These are phyloP conservation scores for Monascus ruber DNA, from an alignment of 2,329 filamentous ascomycete species.

Conservation along the genomic window DNA sequence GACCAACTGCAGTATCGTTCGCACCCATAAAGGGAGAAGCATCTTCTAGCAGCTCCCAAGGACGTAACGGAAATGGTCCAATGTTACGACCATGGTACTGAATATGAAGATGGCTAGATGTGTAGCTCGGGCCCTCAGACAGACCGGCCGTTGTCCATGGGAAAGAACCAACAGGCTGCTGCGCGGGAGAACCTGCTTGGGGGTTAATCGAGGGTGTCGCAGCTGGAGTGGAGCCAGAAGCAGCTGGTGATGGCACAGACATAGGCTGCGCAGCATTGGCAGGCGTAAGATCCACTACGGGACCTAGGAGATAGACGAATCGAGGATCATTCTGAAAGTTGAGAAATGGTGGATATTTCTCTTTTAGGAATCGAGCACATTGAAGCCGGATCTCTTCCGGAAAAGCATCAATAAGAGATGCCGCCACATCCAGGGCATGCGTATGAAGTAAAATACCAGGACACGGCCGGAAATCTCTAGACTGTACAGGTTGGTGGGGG, in stretches of 20 bases:
- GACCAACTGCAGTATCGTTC: constrained; percentile 35
- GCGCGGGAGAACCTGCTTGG: constrained; percentile 6
- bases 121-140: constrained; percentile 16
- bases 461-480: constrained; percentile 14
- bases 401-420: constrained; percentile 33
- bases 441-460: constrained; percentile 26
- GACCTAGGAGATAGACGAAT: constrained; percentile 32
- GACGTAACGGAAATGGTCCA: constrained; percentile 25
- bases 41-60: constrained; percentile 36
- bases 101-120: constrained; percentile 23
- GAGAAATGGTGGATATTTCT: constrained; percentile 28
- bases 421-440: constrained; percentile 34
- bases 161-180: constrained; percentile 6
- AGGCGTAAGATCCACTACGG: constrained; percentile 15
- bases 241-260: constrained; percentile 21
- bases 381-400: constrained; percentile 33
- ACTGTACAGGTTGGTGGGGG: constrained; percentile 10
- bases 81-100: constrained; percentile 25
- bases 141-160: constrained; percentile 5
- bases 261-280: constrained; percentile 12
- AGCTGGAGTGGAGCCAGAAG: constrained; percentile 17
- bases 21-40: constrained; percentile 31
- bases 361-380: constrained; percentile 31
- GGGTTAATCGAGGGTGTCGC: constrained; percentile 15
- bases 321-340: constrained; percentile 29